Conservation (phyloP, 148 eudicot species). For the Arctostaphylos glauca region DNA sequence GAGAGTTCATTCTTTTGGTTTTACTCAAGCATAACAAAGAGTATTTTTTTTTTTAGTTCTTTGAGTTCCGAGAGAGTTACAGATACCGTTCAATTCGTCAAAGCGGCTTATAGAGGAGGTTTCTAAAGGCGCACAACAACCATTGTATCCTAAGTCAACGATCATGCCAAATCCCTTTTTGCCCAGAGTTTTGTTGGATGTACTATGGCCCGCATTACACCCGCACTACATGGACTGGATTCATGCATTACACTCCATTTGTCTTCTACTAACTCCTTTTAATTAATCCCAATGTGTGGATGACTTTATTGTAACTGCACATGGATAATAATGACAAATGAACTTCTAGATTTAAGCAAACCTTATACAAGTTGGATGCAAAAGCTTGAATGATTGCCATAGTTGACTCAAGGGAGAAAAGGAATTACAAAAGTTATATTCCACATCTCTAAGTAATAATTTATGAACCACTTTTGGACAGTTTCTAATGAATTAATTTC, state of each 20-base stretch:
- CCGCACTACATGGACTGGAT: no score
- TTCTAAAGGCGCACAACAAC: no score
- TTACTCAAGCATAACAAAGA: no score
- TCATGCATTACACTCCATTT: background rate
- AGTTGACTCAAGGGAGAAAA: background rate
- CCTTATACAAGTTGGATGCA: background rate
- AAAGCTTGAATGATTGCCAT: background rate
- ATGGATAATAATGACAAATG: background rate
- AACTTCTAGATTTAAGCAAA: constrained; percentile 6
- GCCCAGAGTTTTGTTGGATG: no score
- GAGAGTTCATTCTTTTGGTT: no score
- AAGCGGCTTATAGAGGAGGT: no score
- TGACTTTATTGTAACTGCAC: background rate
- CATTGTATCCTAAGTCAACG: no score
- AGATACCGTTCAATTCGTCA: no score
- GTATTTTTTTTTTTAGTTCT: no score
- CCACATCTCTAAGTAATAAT: background rate
- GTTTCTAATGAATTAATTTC: background rate
- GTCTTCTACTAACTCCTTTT: background rate
- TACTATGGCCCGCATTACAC: no score
- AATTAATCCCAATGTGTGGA: background rate
- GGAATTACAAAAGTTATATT: background rate
- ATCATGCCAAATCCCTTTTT: no score
- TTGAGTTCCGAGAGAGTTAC: no score
- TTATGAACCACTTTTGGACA: background rate